These are phyloP conservation scores for Emmonsia crescens DNA, from an alignment of 2,329 filamentous ascomycete genomes.

Conservation along the genomic window DNA sequence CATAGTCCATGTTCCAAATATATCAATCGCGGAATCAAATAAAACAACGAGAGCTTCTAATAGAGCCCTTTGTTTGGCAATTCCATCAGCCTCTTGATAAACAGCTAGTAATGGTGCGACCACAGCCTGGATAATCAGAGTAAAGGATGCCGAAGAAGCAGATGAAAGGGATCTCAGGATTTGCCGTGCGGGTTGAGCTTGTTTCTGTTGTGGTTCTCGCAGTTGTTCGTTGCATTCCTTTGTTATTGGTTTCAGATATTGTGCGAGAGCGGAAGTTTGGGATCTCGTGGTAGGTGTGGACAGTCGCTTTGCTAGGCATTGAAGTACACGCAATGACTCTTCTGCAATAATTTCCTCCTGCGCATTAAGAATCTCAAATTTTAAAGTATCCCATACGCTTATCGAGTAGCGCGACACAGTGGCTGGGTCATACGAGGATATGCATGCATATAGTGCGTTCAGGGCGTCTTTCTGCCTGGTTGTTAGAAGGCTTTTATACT, in stretches of 20 bases:
- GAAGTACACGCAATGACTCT: slow-evolving; percentile 46
- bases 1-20: slow-evolving; percentile 48
- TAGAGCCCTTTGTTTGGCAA: slow-evolving; percentile 52
- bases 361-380: slow-evolving; percentile 57
- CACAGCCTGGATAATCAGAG: slow-evolving; percentile 45
- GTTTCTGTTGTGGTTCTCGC: slow-evolving; percentile 57
- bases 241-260: slow-evolving; percentile 49
- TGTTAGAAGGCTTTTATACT: slow-evolving; percentile 14
- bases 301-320: slow-evolving; percentile 45
- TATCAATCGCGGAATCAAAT: slow-evolving; percentile 45
- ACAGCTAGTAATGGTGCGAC: slow-evolving; percentile 48
- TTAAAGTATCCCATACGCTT: slow-evolving; percentile 57
- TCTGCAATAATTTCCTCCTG: slow-evolving; percentile 56
- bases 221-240: slow-evolving; percentile 59
- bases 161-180: slow-evolving; percentile 48
- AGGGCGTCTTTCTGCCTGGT: slow-evolving; percentile 48
- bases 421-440: slow-evolving; percentile 47
- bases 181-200: slow-evolving; percentile 53
- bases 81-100: slow-evolving; percentile 50
- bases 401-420: slow-evolving; percentile 53
- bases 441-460: slow-evolving; percentile 50
- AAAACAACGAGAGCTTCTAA: slow-evolving; percentile 51
- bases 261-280: slow-evolving; percentile 36
- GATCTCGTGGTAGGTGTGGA: slow-evolving; percentile 32
- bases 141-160: slow-evolving; percentile 45